Conservation (phyloP, 75 land plant genomes). For the Sequoia sempervirens region DNA sequence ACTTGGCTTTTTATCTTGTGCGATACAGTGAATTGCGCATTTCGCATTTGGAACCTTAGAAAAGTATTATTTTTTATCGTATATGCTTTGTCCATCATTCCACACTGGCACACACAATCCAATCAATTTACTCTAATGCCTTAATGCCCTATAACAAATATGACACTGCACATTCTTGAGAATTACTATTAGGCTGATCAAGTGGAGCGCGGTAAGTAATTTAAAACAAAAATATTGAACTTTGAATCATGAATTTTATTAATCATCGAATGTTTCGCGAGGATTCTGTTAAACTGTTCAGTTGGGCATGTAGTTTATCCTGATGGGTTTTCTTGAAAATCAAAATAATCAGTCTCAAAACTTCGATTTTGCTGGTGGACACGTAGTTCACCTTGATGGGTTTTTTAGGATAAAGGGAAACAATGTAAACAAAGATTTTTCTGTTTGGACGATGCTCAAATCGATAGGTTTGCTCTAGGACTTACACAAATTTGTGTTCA, state of each 20-base stretch:
- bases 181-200: not conserved
- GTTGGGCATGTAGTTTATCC: not conserved
- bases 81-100: no score
- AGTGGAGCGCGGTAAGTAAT: not conserved
- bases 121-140: no score
- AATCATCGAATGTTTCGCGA: not conserved
- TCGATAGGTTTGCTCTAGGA: not conserved
- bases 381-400: not conserved
- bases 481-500: not conserved
- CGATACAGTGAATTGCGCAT: no score
- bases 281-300: not conserved
- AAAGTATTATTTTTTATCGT: no score
- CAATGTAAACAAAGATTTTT: not conserved
- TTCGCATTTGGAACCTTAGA: no score
- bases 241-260: not conserved
- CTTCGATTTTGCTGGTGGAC: not conserved
- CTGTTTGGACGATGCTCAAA: not conserved
- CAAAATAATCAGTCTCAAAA: not conserved
- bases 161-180: not conserved
- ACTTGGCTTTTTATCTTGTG: no score
- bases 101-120: no score
- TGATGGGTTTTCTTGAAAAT: not conserved
- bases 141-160: not conserved
- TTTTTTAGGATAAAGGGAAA: not conserved
- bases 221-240: not conserved